phyloP scores from a whole-genome alignment of 768 basidiomycete genomes.

The Tricholoma sp. region DNA sequence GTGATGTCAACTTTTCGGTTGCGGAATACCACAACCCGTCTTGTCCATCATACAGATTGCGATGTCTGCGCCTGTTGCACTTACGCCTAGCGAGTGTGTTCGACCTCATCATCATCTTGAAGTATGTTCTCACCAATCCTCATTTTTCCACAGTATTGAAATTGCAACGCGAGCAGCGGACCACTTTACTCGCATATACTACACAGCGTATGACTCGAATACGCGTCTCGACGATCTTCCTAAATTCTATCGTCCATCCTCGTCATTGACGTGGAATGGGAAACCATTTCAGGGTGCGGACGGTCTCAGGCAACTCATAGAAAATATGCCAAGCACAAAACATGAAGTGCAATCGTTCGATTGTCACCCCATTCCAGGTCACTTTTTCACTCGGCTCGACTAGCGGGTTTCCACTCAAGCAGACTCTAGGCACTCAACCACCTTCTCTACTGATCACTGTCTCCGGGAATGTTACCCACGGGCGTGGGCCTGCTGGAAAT shows the following conservation, averaged over 20 bases:
- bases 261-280: slow-evolving; percentile 83
- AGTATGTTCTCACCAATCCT: slow-evolving; percentile 15
- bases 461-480: slow-evolving; percentile 75
- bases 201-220: slow-evolving; percentile 74
- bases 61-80: slow-evolving; percentile 17
- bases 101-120: slow-evolving; percentile 11
- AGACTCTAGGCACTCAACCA: slow-evolving; percentile 60
- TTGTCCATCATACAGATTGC: not conserved
- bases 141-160: slow-evolving; percentile 55
- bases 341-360: slow-evolving; percentile 88
- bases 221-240: slow-evolving; percentile 74
- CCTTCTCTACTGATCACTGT: slow-evolving; percentile 77
- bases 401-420: slow-evolving; percentile 1
- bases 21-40: not conserved
- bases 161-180: slow-evolving; percentile 83
- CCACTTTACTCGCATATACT: slow-evolving; percentile 78
- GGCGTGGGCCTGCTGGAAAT: slow-evolving; percentile 54
- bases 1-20: too few relatives aligned
- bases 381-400: slow-evolving; percentile 9
- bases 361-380: slow-evolving; percentile 86
- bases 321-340: slow-evolving; percentile 72
- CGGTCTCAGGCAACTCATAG: slow-evolving; percentile 60
- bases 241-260: slow-evolving; percentile 74
- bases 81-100: slow-evolving; percentile 58
- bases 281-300: slow-evolving; percentile 71